Evolutionary conservation across 306 rosid species (phyloP).

Genomic region (Castanea crenata): DNA sequence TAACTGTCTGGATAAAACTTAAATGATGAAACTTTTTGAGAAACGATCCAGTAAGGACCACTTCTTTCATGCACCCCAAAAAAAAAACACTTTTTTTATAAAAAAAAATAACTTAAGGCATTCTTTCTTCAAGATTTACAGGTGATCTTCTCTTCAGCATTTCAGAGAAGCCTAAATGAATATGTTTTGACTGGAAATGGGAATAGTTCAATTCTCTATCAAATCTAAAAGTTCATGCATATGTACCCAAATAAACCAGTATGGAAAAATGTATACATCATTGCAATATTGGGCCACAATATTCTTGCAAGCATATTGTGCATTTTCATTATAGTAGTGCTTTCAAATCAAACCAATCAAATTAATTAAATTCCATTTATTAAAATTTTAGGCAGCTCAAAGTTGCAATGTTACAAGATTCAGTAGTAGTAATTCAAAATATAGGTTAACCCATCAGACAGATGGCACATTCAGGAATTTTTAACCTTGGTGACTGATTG

Average conservation of each 20-base stretch:
- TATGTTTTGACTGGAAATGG: slow-evolving; percentile 4
- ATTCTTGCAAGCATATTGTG: neutral
- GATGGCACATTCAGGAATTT: too few species aligned
- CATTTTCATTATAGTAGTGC: neutral
- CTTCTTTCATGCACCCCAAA: neutral
- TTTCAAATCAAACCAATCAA: neutral
- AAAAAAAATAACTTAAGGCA: neutral
- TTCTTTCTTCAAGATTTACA: neutral
- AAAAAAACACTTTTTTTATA: neutral
- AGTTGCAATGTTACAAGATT: neutral
- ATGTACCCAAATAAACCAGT: neutral
- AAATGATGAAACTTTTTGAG: neutral
- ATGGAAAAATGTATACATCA: neutral
- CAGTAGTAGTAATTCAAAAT: neutral
- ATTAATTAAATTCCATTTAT: neutral
- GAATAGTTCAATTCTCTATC: neutral
- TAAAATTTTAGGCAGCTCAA: neutral
- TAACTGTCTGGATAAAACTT: neutral
- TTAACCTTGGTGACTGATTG: too few species aligned
- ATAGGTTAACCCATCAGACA: too few species aligned
- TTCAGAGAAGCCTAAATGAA: slow-evolving; percentile 3
- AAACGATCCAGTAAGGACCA: neutral
- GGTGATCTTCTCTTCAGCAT: neutral
- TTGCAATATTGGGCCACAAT: neutral
- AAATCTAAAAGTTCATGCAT: neutral